Evolutionary conservation across 768 basidiomycete species (phyloP), one percentile per base, ranked within the genome.

Genomic region (Serendipita indica): DNA sequence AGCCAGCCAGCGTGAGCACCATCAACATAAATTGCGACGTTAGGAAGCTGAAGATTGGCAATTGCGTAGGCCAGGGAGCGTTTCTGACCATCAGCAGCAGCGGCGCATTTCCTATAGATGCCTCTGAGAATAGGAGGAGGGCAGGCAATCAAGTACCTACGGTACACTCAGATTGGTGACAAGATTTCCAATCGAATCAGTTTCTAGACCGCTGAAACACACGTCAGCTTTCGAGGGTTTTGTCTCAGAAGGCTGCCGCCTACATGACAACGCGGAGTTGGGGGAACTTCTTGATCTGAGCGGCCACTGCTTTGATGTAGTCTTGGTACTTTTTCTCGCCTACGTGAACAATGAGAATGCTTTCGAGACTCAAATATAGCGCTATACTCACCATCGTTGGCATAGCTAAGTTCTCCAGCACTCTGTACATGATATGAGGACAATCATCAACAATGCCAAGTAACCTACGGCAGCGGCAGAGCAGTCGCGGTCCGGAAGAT

Each of bases 401-500:
- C 64, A 18, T 69, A 60, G 27, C 60, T 61, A 49, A 71, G 64
- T 58, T 72, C 71, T 58, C 71, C 70, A 39, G 64, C 62, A 3
- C 68, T 69, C 49, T 54, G 30, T n/a, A 54, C 35, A 37, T 37
- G n/a, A 37, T n/a, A 46, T 46, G 7, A 46, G 43, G 12, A 46
- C 7, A 54, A 54, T n/a, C 49, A 54, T 16, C 49, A 32, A 27
- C 10, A 28, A 46, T 16, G 12, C 45, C 14, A 46, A 14, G 30
- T n/a, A 32, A 54, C 49, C n/a, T 27, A 54, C 49, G 1, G 70
- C 68, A 37, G 67, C 68, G 12, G 71, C 70, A 54, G 66, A 64
- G 57, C 71, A 71, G 57, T 71, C 71, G 57, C 70, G 66, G 37
- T 71, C 67, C n/a, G 71, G 71, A 16, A 72, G 63, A 49, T 70